Evolutionary conservation across 2,329 filamentous ascomycete genomes (phyloP).

Genomic region (Ascochyta lentis): DNA sequence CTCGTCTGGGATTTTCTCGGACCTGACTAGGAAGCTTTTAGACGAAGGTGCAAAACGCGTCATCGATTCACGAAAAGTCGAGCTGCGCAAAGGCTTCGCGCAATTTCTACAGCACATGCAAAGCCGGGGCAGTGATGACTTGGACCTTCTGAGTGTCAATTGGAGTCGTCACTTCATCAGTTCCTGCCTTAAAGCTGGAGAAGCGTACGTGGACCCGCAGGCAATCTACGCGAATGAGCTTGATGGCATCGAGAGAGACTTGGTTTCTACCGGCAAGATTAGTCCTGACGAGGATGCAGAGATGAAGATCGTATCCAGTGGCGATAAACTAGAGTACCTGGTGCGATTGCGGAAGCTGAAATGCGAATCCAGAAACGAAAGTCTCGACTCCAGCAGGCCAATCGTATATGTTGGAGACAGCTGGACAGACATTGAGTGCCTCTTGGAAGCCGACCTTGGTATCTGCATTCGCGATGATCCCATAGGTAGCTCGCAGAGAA

Average conservation of each 20-base stretch:
- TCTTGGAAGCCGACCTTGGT: conserved; percentile 54
- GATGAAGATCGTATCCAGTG: conserved; percentile 45
- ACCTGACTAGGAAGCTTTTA: conserved; percentile 44
- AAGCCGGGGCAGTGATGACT: conserved; percentile 2
- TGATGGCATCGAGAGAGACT: conserved; percentile 20
- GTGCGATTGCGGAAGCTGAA: conserved; percentile 12
- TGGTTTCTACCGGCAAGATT: conserved; percentile 28
- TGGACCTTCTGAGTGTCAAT: conserved; percentile 55
- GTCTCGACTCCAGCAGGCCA: conserved; percentile 2
- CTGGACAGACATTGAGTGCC: conserved; percentile 55
- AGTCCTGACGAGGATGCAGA: conserved; percentile 12
- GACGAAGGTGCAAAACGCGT: conserved; percentile 31
- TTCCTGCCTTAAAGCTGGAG: conserved; percentile 27
- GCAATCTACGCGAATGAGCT: conserved; percentile 34
- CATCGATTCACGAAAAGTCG: conserved; percentile 39
- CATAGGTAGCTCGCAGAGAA: conserved; percentile 43
- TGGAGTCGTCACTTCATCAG: conserved; percentile 56
- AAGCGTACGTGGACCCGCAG: not conserved
- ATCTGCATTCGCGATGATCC: conserved; percentile 54
- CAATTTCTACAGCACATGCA: conserved; percentile 38
- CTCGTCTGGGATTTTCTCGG: conserved; percentile 49
- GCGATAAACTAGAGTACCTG: conserved; percentile 49
- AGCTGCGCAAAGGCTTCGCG: conserved; percentile 48
- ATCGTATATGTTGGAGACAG: conserved; percentile 58
- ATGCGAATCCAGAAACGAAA: not conserved